Conservation (phyloP, 2,329 filamentous ascomycete species). For the Chaetomiaceae sp. region DNA sequence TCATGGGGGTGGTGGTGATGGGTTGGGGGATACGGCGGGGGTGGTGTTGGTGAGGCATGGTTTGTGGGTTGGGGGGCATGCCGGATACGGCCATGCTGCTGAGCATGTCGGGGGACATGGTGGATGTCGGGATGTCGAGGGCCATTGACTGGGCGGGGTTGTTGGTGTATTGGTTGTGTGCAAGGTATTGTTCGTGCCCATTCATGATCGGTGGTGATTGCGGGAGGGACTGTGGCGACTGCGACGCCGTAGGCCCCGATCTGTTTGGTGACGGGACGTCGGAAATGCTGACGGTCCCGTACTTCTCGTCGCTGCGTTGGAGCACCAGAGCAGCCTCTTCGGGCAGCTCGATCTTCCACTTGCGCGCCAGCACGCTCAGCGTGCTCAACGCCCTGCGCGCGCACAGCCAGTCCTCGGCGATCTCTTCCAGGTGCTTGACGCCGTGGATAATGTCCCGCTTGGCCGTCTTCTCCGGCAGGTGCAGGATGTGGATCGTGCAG, state of each 20-base stretch:
- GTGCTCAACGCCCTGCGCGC: constrained; percentile 81
- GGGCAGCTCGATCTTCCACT: constrained; percentile 84
- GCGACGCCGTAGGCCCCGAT: constrained; percentile 22
- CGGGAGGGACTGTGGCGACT: constrained; percentile 19
- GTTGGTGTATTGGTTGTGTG: constrained; percentile 33
- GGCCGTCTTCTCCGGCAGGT: constrained; percentile 87
- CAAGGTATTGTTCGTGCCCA: constrained; percentile 33
- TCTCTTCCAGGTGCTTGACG: constrained; percentile 87
- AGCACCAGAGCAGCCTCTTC: constrained; percentile 75
- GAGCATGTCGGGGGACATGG: constrained; percentile 29
- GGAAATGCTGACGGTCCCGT: constrained; percentile 63
- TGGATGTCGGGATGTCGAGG: constrained; percentile 25
- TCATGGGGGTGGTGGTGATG: constrained; percentile 18
- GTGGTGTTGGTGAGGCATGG: constrained; percentile 11
- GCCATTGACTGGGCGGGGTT: constrained; percentile 27
- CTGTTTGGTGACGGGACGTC: constrained; percentile 54
- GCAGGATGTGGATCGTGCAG: constrained; percentile 90
- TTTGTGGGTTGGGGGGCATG: constrained; percentile 25
- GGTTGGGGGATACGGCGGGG: constrained; percentile 16
- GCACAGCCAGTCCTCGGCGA: constrained; percentile 90
- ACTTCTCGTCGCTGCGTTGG: constrained; percentile 73
- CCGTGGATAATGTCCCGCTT: constrained; percentile 86
- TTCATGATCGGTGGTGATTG: constrained; percentile 20
- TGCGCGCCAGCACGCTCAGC: constrained; percentile 75
- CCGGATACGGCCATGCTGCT: constrained; percentile 24